Evolutionary conservation across 257 asterid genomes (phyloP).

Genomic region (Avicennia marina): DNA sequence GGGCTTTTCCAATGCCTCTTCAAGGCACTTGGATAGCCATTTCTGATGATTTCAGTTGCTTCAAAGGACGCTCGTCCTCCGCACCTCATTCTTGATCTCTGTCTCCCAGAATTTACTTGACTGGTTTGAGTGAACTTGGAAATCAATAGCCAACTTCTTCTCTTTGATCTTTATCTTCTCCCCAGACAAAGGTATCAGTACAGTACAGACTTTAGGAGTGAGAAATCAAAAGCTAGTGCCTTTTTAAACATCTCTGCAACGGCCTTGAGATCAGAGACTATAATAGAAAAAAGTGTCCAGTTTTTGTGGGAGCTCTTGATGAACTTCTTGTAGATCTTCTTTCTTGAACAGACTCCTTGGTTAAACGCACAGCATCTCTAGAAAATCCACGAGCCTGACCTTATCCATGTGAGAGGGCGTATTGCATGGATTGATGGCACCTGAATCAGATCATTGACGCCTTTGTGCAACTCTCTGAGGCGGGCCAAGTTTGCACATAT

Average conservation of each 20-base stretch:
- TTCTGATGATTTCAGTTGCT: slow-evolving; percentile 15
- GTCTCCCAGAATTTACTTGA: too few species aligned
- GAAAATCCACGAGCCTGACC: slow-evolving; percentile 3
- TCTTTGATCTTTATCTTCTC: slow-evolving; percentile 14
- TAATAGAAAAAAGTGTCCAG: neutral
- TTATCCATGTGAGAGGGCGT: neutral
- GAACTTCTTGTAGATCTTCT: slow-evolving; percentile 21
- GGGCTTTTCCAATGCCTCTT: slow-evolving; percentile 19
- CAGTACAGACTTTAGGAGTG: slow-evolving; percentile 17
- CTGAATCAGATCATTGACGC: neutral
- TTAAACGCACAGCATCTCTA: slow-evolving; percentile 15
- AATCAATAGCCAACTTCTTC: slow-evolving; percentile 19
- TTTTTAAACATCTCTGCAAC: slow-evolving; percentile 9
- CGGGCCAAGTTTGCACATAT: neutral
- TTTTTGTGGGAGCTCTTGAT: slow-evolving; percentile 6
- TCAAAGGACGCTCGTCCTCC: neutral
- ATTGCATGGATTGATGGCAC: neutral
- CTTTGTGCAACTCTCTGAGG: neutral
- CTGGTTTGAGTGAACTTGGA: slow-evolving; percentile 20
- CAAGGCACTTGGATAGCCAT: slow-evolving; percentile 14
- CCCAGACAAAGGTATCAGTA: slow-evolving; percentile 12
- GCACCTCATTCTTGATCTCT: neutral
- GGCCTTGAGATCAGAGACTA: neutral
- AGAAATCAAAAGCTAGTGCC: slow-evolving; percentile 8
- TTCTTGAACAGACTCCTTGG: slow-evolving; percentile 25